Conservation (phyloP, 345 rosid species). For the Alliaria petiolata region DNA sequence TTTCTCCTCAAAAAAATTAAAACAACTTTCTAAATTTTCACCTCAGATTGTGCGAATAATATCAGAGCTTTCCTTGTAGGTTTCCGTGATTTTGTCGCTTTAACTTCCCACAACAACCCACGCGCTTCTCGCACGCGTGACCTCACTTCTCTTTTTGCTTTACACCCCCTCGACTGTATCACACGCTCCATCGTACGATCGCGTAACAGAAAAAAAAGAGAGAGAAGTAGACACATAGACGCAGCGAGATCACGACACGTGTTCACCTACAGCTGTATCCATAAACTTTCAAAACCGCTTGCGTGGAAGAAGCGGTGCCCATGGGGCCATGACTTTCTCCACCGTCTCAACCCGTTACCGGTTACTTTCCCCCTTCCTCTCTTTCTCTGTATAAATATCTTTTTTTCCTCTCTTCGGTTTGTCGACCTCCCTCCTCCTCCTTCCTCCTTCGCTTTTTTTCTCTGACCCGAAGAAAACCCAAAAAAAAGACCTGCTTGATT, state of each 20-base stretch:
- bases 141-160: neutral
- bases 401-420: too few species aligned
- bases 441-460: too few species aligned
- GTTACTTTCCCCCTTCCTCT: neutral
- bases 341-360: constrained; percentile 52
- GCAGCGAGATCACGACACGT: constrained; percentile 53
- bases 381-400: too few species aligned
- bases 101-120: constrained; percentile 14
- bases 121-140: constrained; percentile 3
- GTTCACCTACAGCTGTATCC: constrained; percentile 76
- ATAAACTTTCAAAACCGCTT: constrained; percentile 58
- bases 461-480: too few species aligned
- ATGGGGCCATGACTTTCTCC: constrained; percentile 37
- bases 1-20: neutral
- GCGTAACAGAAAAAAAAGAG: neutral
- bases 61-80: constrained; percentile 33
- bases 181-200: constrained; percentile 14
- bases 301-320: constrained; percentile 60
- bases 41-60: constrained; percentile 26
- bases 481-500: neutral
- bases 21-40: constrained; percentile 2
- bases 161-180: neutral
- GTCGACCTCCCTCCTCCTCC: too few species aligned
- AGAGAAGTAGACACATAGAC: constrained; percentile 1
- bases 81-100: constrained; percentile 34